Conservation (phyloP, 2,329 filamentous ascomycete genomes). For the Acephala macrosclerotiorum region DNA sequence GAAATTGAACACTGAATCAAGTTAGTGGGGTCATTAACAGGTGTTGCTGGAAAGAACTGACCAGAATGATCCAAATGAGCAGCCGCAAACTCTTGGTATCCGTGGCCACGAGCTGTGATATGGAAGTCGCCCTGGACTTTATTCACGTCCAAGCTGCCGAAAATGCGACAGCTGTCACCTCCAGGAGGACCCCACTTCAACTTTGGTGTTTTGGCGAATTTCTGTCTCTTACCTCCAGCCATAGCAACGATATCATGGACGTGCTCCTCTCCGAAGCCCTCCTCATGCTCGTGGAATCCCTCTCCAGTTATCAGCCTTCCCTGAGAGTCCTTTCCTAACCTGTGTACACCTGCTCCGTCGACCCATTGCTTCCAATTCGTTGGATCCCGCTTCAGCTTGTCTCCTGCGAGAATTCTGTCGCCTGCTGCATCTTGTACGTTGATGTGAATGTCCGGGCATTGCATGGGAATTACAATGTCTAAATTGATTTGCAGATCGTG, state of each 20-base stretch:
- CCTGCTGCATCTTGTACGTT: constrained; percentile 97
- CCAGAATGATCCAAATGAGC: constrained; percentile 80
- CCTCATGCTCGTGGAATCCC: constrained; percentile 67
- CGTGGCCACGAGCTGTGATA: constrained; percentile 93
- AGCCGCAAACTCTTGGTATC: constrained; percentile 81
- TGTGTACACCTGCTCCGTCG: constrained; percentile 70
- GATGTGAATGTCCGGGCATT: constrained; percentile 86
- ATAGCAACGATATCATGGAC: constrained; percentile 88
- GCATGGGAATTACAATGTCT: constrained; percentile 91
- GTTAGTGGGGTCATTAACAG: constrained; percentile 33
- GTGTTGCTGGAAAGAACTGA: constrained; percentile 53
- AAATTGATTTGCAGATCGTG: constrained; percentile 93
- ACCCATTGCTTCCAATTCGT: constrained; percentile 88
- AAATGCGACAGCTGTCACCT: constrained; percentile 85
- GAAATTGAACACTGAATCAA: constrained; percentile 85
- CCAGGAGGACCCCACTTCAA: constrained; percentile 48
- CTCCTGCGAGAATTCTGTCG: constrained; percentile 85
- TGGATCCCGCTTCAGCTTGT: constrained; percentile 74
- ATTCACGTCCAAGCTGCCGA: constrained; percentile 88
- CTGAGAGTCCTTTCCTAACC: constrained; percentile 61
- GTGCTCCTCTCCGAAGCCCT: constrained; percentile 80
- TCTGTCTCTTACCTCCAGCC: constrained; percentile 66
- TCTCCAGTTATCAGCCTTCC: constrained; percentile 64
- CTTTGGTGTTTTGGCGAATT: constrained; percentile 78
- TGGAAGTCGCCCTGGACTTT: constrained; percentile 99